Percentiles rank a stretch among this genome's conserved stretches.
These are phyloP conservation scores for Aspergillus sp. DNA, from an alignment of 2,329 filamentous ascomycete genomes.

Conservation along the genomic window DNA sequence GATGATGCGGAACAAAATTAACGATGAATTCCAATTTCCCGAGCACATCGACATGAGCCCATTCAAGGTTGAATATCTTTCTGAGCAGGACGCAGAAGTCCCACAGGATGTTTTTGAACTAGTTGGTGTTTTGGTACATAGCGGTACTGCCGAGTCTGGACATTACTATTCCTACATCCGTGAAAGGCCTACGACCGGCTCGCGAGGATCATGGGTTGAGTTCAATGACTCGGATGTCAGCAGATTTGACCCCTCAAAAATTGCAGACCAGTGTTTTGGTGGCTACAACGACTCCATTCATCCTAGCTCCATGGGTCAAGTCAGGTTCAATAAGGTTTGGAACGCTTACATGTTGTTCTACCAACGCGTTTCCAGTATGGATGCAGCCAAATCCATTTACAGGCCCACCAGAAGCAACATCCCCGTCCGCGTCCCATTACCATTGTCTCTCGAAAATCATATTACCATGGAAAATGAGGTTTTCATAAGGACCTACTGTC, in stretches of 20 bases:
- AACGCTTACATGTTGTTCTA: constrained; percentile 99
- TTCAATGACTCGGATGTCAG: constrained; percentile 89
- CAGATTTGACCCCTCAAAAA: constrained; percentile 66
- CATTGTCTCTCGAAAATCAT: constrained; percentile 43
- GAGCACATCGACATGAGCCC: constrained; percentile 76
- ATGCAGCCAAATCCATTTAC: constrained; percentile 48
- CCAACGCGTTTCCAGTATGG: constrained; percentile 67
- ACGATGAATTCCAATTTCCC: constrained; percentile 90
- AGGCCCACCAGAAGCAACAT: constrained; percentile 42
- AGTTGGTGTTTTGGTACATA: constrained; percentile 91
- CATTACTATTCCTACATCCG: constrained; percentile 97
- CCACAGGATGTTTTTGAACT: constrained; percentile 80
- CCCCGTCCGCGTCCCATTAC: constrained; percentile 45
- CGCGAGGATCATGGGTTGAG: constrained; percentile 67
- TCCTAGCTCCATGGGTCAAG: constrained; percentile 41
- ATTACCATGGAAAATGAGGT: constrained; percentile 69
- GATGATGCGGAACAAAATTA: constrained; percentile 83
- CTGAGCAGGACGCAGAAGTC: constrained; percentile 51
- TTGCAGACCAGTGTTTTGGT: constrained; percentile 78
- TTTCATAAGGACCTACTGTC: constrained; percentile 70
- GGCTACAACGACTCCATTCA: constrained; percentile 55
- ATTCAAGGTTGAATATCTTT: constrained; percentile 83
- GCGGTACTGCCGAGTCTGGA: constrained; percentile 85
- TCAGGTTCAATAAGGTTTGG: constrained; percentile 61
- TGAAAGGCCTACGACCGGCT: constrained; percentile 58